phyloP scores from a whole-genome alignment of 2,329 filamentous ascomycete genomes.

The Aspergillus sp. region DNA sequence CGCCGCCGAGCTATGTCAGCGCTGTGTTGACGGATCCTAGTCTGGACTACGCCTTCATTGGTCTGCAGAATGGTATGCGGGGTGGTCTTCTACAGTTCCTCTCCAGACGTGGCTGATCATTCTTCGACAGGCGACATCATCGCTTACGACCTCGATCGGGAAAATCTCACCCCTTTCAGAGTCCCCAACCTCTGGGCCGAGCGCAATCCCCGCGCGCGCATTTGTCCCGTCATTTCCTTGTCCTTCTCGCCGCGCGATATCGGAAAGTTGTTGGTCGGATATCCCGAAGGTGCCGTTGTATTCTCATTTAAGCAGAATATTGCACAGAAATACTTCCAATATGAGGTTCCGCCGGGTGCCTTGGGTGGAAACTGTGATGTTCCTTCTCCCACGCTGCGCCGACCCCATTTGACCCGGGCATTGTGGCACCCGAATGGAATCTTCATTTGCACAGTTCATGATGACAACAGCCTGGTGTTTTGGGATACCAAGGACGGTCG shows the following conservation, averaged over 20 bases:
- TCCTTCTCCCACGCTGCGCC: conserved; percentile 60
- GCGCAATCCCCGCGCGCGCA: conserved; percentile 63
- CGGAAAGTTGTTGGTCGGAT: conserved; percentile 87
- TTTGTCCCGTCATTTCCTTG: conserved; percentile 69
- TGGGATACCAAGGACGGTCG: conserved; percentile 92
- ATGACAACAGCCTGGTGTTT: conserved; percentile 87
- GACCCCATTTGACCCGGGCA: conserved; percentile 75
- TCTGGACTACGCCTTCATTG: conserved; percentile 89
- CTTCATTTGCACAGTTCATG: conserved; percentile 80
- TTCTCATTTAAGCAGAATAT: conserved; percentile 94
- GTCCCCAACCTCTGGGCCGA: conserved; percentile 86
- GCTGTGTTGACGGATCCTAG: conserved; percentile 79
- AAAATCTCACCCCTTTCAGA: conserved; percentile 70
- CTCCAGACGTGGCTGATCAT: background rate
- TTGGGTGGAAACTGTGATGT: conserved; percentile 71
- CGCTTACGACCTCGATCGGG: conserved; percentile 89
- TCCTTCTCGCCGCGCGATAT: conserved; percentile 89
- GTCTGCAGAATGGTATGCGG: conserved; percentile 63
- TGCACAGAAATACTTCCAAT: conserved; percentile 75
- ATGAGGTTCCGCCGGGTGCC: conserved; percentile 75
- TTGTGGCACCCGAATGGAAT: conserved; percentile 94
- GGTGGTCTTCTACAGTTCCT: background rate
- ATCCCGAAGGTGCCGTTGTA: conserved; percentile 78
- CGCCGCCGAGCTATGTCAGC: conserved; percentile 73
- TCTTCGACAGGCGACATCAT: conserved; percentile 65